phyloP scores from a whole-genome alignment of 2,329 filamentous ascomycete genomes.

The Aphanocladium album region DNA sequence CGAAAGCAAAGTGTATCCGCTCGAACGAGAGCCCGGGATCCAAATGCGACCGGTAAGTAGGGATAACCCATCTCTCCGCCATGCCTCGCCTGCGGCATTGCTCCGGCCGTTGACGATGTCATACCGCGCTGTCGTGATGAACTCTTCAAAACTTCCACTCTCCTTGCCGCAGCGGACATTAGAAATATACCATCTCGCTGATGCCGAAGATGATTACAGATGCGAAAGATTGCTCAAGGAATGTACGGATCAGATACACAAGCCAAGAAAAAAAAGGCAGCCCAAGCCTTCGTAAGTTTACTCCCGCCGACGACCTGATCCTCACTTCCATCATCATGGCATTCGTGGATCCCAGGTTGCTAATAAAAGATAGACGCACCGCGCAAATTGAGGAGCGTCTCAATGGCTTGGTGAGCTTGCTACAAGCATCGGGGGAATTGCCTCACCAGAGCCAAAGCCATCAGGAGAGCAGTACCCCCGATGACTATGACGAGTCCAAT shows the following conservation, averaged over 20 bases:
- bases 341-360: constrained; percentile 1
- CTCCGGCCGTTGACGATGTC: background rate
- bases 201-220: constrained; percentile 23
- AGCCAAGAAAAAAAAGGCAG: constrained; percentile 47
- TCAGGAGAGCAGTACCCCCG: constrained; percentile 7
- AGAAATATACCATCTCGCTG: background rate
- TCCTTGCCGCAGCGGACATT: background rate
- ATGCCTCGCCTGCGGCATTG: background rate
- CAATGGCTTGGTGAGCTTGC: constrained; percentile 43
- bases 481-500: constrained; percentile 5
- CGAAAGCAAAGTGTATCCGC: constrained; percentile 47
- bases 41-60: constrained; percentile 41
- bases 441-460: constrained; percentile 7
- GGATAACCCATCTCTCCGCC: background rate
- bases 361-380: constrained; percentile 33
- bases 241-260: constrained; percentile 42
- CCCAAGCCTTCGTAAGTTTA: constrained; percentile 44
- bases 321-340: background rate
- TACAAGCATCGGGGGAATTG: constrained; percentile 39
- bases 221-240: constrained; percentile 45
- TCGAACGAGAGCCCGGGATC: constrained; percentile 30
- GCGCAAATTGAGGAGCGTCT: constrained; percentile 46
- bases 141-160: background rate
- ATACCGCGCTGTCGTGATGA: background rate
- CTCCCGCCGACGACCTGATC: background rate